These are phyloP conservation scores for Sclerotinia trifoliorum DNA, from an alignment of 2,329 filamentous ascomycete genomes.

Conservation along the genomic window DNA sequence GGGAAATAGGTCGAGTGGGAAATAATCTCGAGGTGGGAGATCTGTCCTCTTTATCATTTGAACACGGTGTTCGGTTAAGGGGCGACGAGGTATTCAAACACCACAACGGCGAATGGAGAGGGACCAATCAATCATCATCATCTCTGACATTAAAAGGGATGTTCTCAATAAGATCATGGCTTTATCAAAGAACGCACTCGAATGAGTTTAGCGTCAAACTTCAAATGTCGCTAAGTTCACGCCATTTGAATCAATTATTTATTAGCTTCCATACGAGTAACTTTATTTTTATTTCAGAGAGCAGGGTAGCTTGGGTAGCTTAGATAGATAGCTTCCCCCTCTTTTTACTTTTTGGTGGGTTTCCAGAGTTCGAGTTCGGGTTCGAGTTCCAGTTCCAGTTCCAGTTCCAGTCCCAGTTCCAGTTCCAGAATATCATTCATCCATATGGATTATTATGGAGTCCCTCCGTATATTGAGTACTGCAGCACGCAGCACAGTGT, in stretches of 20 bases:
- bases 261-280: background rate
- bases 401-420: too few relatives aligned
- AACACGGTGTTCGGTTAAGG: constrained; percentile 22
- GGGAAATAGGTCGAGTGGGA: background rate
- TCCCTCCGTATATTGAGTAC: too few relatives aligned
- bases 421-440: background rate
- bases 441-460: too few relatives aligned
- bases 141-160: background rate
- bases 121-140: background rate
- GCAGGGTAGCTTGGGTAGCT: too few relatives aligned
- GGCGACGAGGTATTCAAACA: background rate
- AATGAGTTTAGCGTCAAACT: background rate
- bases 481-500: too few relatives aligned
- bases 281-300: too few relatives aligned
- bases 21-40: constrained; percentile 18
- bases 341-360: background rate
- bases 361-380: too few relatives aligned
- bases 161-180: constrained; percentile 3
- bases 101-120: too few relatives aligned
- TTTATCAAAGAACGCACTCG: background rate
- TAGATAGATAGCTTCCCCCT: background rate
- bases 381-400: too few relatives aligned
- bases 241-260: constrained; percentile 12
- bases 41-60: constrained; percentile 26
- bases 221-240: background rate